Conservation (phyloP, 352 stramenopile genomes). For the Phytopythium vexans region DNA sequence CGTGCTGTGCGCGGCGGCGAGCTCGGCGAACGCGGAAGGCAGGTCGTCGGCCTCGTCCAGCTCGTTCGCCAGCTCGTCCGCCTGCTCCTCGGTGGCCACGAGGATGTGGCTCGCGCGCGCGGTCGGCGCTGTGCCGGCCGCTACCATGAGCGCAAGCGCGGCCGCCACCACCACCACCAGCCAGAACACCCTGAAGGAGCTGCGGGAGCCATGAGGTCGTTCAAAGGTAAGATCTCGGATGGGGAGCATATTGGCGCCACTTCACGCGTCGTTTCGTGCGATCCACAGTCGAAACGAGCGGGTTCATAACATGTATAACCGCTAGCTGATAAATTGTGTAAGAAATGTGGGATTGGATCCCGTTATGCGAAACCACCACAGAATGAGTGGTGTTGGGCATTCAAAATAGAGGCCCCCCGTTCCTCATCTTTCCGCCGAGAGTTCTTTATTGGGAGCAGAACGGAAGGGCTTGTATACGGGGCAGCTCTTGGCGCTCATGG, state of each 20-base stretch:
- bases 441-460: slow-evolving; percentile 12
- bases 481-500: slow-evolving; percentile 10
- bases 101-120: slow-evolving; percentile 79
- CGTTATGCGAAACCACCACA: no score
- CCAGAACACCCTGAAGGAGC: not conserved
- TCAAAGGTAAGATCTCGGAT: not conserved
- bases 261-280: no score
- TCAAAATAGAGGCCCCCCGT: no score
- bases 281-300: no score
- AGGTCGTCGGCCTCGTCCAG: slow-evolving; percentile 47
- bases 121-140: slow-evolving; percentile 20
- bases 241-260: no score
- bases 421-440: not conserved
- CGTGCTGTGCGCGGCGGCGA: slow-evolving; percentile 64
- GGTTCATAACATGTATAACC: no score
- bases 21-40: slow-evolving; percentile 39
- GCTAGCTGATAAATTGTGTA: no score
- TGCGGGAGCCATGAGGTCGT: not conserved
- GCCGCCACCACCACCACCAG: slow-evolving; percentile 22
- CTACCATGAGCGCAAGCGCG: slow-evolving; percentile 21
- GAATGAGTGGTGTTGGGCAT: no score
- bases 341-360: no score
- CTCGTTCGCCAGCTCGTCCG: slow-evolving; percentile 47
- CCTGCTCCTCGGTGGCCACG: slow-evolving; percentile 54
- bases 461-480: slow-evolving; percentile 3